Base-by-base conservation (phyloP, 768 basidiomycete species). In the Trametopsis cervina region DNA sequence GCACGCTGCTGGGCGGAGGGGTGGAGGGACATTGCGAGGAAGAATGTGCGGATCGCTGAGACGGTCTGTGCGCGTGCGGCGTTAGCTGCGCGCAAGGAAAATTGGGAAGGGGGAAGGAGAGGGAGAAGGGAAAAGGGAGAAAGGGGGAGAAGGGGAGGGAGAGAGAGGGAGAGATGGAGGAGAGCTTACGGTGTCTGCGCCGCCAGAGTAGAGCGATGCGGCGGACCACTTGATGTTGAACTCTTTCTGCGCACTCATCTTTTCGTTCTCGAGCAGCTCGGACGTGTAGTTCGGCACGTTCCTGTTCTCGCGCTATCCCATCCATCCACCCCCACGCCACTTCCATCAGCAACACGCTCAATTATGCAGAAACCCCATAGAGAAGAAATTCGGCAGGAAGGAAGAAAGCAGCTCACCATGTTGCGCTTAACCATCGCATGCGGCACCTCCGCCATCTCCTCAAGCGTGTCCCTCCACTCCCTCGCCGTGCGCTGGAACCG, bases 181-280 rank as follows among this genome's bases (percentile, higher is more conserved):
- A 5, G 15, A 37, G 52, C 65, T n/a, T 42, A 71, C 72, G 42
- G 72, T 72, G 46, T 69, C 67, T 11, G 63, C 65, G 23, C 66
- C 72, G n/a, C 63, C 54, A 18, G 54, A 49, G 22, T 58, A 56
- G 33, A 62, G 27, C 6, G 63, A 59, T 13, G 53, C 49, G 23
- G 63, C 70, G 36, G 81, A 77, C 80, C 83, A 83, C 60, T 82
- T 85, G 50, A 86, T 67, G 51, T 78, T 74, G 45, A 71, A 64
- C 50, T 84, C 80, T 51, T 83, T 80, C 50, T 83, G 77, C 3
- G 65, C 61, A 40, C 64, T 74, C 24, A 79, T 57, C 9, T 66
- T 62, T 56, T 73, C 76, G 20, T 64, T 69, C 54, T 83, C 73
- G 22, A 85, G 70, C 47, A 81, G 60, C 22, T 70, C 68, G 20